phyloP scores from a whole-genome alignment of 225 moss, liverwort and hornwort genomes.

The Physcomitrellopsis africana region DNA sequence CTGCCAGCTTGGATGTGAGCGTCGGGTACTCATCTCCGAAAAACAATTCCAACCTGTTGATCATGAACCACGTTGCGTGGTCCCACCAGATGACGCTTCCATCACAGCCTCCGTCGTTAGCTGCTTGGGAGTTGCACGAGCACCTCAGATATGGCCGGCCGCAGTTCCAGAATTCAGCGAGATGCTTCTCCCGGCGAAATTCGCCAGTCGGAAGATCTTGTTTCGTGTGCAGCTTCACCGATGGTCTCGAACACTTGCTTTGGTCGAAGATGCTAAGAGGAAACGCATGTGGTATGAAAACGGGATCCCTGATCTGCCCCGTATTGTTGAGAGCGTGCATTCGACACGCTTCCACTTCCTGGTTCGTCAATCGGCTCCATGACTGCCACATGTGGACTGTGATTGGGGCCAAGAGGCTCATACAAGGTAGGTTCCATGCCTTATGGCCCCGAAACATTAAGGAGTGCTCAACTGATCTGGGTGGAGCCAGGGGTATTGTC shows the following conservation, averaged over 20 bases:
- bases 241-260: slow-evolving; percentile 4
- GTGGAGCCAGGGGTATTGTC: slow-evolving; percentile 16
- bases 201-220: slow-evolving; percentile 20
- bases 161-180: slow-evolving; percentile 26
- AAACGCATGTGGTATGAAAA: not conserved
- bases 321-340: not conserved
- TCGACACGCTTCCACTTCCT: slow-evolving; percentile 19
- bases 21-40: slow-evolving; percentile 13
- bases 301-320: slow-evolving; percentile 13
- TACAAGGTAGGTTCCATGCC: slow-evolving; percentile 11
- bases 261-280: not conserved
- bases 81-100: slow-evolving; percentile 31
- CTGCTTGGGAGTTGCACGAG: not conserved
- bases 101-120: not conserved
- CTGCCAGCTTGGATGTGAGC: slow-evolving; percentile 20
- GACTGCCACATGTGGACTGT: slow-evolving; percentile 26
- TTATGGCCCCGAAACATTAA: slow-evolving; percentile 9
- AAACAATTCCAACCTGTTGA: slow-evolving; percentile 28
- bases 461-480: slow-evolving; percentile 12
- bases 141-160: slow-evolving; percentile 30
- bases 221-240: slow-evolving; percentile 21
- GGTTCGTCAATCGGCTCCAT: slow-evolving; percentile 7
- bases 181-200: slow-evolving; percentile 1
- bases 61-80: slow-evolving; percentile 23
- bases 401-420: slow-evolving; percentile 27